Percentiles rank a stretch among this genome's conserved stretches.
These are phyloP conservation scores for Diplodia intermedia DNA, from an alignment of 2,329 filamentous ascomycete species.

Conservation along the genomic window DNA sequence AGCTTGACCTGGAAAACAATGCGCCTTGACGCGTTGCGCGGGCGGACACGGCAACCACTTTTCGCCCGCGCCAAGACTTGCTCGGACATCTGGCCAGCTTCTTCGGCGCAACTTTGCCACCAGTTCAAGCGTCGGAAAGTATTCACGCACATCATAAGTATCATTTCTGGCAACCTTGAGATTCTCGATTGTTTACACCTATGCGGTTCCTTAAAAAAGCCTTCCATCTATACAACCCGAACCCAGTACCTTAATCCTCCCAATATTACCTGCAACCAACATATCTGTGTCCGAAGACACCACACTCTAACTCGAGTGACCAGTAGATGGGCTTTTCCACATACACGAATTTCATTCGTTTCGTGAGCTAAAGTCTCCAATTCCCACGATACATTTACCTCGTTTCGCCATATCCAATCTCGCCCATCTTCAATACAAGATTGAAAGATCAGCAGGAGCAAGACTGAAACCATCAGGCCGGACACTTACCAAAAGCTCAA, in stretches of 20 bases:
- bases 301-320: neutral
- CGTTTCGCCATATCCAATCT: neutral
- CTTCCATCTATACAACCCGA: constrained; percentile 3
- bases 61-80: constrained; percentile 3
- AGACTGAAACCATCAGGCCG: neutral
- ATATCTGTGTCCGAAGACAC: neutral
- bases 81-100: no score
- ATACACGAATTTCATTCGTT: constrained; percentile 6
- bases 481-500: constrained; percentile 23
- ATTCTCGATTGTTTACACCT: neutral
- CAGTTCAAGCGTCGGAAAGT: neutral
- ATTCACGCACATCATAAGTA: neutral
- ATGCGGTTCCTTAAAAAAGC: neutral
- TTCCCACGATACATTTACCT: constrained; percentile 5
- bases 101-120: no score
- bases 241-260: neutral
- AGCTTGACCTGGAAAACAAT: constrained; percentile 31
- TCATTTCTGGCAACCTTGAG: neutral
- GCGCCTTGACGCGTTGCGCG: constrained; percentile 25
- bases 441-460: constrained; percentile 1
- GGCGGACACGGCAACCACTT: constrained; percentile 16
- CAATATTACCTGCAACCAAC: neutral
- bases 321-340: neutral
- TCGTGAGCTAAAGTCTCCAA: neutral
- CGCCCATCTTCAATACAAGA: constrained; percentile 10